Evolutionary conservation across 2,329 filamentous ascomycete genomes (phyloP), one percentile per base, ranked within the genome.

Genomic region (Arthrocladium fulminans): DNA sequence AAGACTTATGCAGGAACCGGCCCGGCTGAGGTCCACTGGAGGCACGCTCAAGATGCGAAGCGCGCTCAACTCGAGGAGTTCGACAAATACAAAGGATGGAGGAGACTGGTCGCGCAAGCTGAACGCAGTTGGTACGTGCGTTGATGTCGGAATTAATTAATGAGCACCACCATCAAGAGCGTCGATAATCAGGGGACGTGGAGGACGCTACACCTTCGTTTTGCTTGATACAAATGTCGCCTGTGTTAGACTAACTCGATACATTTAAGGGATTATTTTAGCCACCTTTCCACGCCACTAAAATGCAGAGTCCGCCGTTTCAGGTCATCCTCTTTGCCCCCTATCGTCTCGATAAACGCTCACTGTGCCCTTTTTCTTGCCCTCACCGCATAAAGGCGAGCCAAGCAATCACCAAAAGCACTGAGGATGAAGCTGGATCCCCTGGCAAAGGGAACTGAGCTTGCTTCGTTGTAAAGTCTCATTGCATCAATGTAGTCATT

Each of bases 1-100:
- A 35, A 19, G 39, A 23, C 22, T 42, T 27, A 42, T 24, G 22
- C 39, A 42, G 39, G 37, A 40, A 40, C 37, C 37, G 37, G 6
- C 37, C 23, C 6, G 6, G 6, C 3, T 22, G n/a, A 22, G 15
- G 6, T n/a, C 22, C 6, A 22, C 34, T n/a, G 37, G n/a, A 17
- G 37, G 37, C 23, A 40, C 37, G 27, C 7, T 29, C 7, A 13
- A 15, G 32, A 35, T 15, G 39, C 39, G 39, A 42, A 19, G 39
- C 39, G 39, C 39, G 39, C 22, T 25, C 7, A n/a, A 25, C 8
- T 25, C 13, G 22, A 42, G n/a, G 4, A n/a, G 12, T 23, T 12
- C 37, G 6, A 27, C 22, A 25, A 13, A 25, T 25, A 10, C 37
- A 7, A 22, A 40, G 17, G 23, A 20, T 42, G 6, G 39, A n/a